A percentile compares a stretch with the other conserved stretches of the same genome.
These are phyloP conservation scores for Chaetomium olivaceum DNA, from an alignment of 2,329 filamentous ascomycete genomes.

Conservation along the genomic window DNA sequence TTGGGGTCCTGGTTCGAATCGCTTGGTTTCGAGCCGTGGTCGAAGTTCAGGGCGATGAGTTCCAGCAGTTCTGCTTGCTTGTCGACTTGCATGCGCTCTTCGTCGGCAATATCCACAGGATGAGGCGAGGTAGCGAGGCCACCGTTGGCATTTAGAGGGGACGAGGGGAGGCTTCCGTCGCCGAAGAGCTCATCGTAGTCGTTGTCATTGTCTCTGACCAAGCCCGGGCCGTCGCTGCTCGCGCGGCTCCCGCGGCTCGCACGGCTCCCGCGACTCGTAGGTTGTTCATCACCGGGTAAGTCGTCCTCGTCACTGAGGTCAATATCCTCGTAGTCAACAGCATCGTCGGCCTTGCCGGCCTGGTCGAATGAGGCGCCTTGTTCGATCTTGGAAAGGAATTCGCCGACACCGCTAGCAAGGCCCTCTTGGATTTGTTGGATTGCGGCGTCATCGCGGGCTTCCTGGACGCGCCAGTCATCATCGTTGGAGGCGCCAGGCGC, in stretches of 20 bases:
- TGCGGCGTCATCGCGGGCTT: conserved; percentile 30
- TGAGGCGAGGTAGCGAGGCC: conserved; percentile 38
- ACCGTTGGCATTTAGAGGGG: conserved; percentile 46
- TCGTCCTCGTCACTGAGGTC: conserved; percentile 96
- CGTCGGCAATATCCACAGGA: conserved; percentile 31
- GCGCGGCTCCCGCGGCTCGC: conserved; percentile 43
- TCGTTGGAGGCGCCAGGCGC: conserved; percentile 27
- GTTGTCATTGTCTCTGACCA: conserved; percentile 60
- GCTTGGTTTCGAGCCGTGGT: conserved; percentile 46
- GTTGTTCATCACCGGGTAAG: conserved; percentile 78
- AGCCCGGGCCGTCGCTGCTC: conserved; percentile 52
- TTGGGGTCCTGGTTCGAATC: conserved; percentile 60
- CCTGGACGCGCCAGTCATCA: conserved; percentile 32
- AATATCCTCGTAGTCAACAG: conserved; percentile 84
- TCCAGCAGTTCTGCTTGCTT: conserved; percentile 40
- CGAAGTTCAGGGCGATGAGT: conserved; percentile 45
- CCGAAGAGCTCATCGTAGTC: conserved; percentile 67
- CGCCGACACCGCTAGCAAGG: conserved; percentile 47
- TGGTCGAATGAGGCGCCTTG: conserved; percentile 54
- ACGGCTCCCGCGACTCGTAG: conserved; percentile 43
- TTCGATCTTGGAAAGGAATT: conserved; percentile 41
- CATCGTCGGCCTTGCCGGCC: conserved; percentile 85
- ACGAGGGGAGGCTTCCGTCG: conserved; percentile 44
- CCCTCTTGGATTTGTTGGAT: conserved; percentile 27
- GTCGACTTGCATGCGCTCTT: conserved; percentile 35